A percentile compares a stretch with the other conserved stretches of the same genome.
phyloP scores from a whole-genome alignment of 2,329 filamentous ascomycete species.

The Aspergillus ustus region DNA sequence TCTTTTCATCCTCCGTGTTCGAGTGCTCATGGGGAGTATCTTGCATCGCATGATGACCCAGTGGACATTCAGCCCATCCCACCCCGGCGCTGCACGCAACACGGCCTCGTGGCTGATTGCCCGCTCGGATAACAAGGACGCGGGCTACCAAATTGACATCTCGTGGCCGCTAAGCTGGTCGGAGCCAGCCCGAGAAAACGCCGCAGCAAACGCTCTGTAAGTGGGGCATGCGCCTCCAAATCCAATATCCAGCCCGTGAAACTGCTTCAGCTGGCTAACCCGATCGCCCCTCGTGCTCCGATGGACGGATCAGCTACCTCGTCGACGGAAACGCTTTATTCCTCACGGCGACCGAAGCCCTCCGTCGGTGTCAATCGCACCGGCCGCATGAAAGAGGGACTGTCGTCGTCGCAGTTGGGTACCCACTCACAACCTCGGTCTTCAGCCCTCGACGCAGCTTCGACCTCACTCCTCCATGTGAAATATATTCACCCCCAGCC shows the following conservation, averaged over 20 bases:
- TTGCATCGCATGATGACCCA: constrained; percentile 4
- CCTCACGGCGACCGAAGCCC: constrained; percentile 31
- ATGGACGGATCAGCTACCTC: constrained; percentile 25
- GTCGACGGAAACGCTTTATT: constrained; percentile 37
- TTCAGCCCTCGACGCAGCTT: constrained; percentile 27
- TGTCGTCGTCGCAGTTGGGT: constrained; percentile 33
- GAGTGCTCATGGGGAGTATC: not conserved
- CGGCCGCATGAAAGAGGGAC: constrained; percentile 22
- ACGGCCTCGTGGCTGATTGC: constrained; percentile 22
- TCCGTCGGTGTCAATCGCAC: constrained; percentile 24
- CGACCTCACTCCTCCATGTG: constrained; percentile 29
- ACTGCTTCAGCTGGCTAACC: not conserved
- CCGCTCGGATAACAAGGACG: constrained; percentile 4
- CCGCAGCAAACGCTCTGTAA: constrained; percentile 27
- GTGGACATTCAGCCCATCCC: constrained; percentile 18
- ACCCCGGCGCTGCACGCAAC: constrained; percentile 12
- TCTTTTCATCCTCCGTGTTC: not conserved
- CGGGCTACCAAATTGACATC: constrained; percentile 29
- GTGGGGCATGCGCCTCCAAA: not conserved
- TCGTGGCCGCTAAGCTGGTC: constrained; percentile 34
- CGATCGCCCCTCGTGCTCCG: not conserved
- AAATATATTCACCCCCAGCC: constrained; percentile 27
- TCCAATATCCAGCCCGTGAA: not conserved
- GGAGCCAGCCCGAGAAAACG: constrained; percentile 1
- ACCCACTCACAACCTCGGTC: constrained; percentile 25